phyloP scores from a whole-genome alignment of 2,329 filamentous ascomycete species.

The Aspergillus brasiliensis region DNA sequence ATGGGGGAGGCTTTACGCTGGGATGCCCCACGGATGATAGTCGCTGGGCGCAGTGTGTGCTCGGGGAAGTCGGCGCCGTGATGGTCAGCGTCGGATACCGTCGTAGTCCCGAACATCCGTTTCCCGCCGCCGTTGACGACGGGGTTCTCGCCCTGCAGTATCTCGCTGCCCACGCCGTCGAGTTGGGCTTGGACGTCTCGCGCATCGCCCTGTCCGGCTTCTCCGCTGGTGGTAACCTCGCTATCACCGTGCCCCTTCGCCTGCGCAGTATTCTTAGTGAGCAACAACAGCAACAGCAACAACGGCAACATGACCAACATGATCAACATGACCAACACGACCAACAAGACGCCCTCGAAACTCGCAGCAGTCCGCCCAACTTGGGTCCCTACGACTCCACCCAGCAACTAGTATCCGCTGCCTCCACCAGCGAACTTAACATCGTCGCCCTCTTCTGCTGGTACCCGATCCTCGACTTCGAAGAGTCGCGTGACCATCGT shows the following conservation, averaged over 20 bases:
- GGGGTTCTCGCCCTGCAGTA: conserved; percentile 64
- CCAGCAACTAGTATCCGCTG: conserved; percentile 35
- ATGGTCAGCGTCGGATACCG: conserved; percentile 65
- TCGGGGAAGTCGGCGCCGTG: conserved; percentile 59
- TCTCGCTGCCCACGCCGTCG: conserved; percentile 57
- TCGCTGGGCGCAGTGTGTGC: conserved; percentile 59
- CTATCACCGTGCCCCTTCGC: conserved; percentile 62
- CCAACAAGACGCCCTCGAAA: too few relatives aligned
- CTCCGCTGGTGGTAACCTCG: conserved; percentile 65
- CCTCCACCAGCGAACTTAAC: conserved; percentile 45
- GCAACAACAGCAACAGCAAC: conserved; percentile 4
- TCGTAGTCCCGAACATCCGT: conserved; percentile 62
- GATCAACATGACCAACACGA: too few relatives aligned
- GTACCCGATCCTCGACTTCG: conserved; percentile 66
- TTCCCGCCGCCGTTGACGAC: conserved; percentile 66
- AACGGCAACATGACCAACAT: too few relatives aligned
- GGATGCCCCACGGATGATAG: conserved; percentile 63
- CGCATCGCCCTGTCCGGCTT: conserved; percentile 64
- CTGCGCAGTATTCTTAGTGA: conserved; percentile 47
- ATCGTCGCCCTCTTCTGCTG: conserved; percentile 62
- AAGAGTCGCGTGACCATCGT: conserved; percentile 60
- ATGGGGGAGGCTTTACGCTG: conserved; percentile 65
- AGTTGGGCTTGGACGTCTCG: conserved; percentile 59
- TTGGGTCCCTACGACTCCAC: conserved; percentile 36
- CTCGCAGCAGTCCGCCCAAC: background rate